Conservation (phyloP, 768 basidiomycete species). For the Russula brevipes region DNA sequence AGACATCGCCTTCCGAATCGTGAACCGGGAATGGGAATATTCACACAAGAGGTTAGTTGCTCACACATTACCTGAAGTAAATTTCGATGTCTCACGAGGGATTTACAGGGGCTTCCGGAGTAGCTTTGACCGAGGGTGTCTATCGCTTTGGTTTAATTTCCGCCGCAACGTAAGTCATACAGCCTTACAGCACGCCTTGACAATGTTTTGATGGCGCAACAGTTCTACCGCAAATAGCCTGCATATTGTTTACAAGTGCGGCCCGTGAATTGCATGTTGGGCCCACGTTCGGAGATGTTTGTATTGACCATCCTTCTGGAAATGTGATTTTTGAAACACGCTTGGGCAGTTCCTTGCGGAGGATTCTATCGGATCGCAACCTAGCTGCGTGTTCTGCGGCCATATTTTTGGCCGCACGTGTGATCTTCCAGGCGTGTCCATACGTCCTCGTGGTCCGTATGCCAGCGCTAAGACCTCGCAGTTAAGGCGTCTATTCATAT, state of each 20-base stretch:
- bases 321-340: slow-evolving; percentile 32
- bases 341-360: slow-evolving; percentile 17
- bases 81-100: slow-evolving; percentile 16
- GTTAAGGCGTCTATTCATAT: slow-evolving; percentile 20
- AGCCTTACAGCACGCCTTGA: slow-evolving; percentile 20
- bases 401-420: slow-evolving; percentile 18
- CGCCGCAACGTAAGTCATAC: slow-evolving; percentile 70
- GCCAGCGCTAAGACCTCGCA: slow-evolving; percentile 8
- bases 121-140: slow-evolving; percentile 93
- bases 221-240: slow-evolving; percentile 75
- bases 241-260: slow-evolving; percentile 21
- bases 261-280: slow-evolving; percentile 23
- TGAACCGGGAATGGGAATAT: slow-evolving; percentile 97
- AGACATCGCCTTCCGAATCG: slow-evolving; percentile 97
- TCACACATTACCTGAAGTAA: neutral
- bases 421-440: slow-evolving; percentile 23
- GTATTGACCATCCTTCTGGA: slow-evolving; percentile 25
- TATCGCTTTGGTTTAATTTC: slow-evolving; percentile 97
- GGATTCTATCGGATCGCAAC: slow-evolving; percentile 20
- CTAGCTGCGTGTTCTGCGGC: slow-evolving; percentile 13
- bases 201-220: slow-evolving; percentile 22
- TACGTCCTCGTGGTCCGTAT: slow-evolving; percentile 20
- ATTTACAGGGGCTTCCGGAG: slow-evolving; percentile 81
- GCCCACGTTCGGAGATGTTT: slow-evolving; percentile 21
- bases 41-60: slow-evolving; percentile 79